Percentiles rank a stretch among this genome's conserved stretches.
These are phyloP conservation scores for Hyaloscypha hepaticicola DNA, from an alignment of 495 filamentous ascomycete species.

Conservation along the genomic window DNA sequence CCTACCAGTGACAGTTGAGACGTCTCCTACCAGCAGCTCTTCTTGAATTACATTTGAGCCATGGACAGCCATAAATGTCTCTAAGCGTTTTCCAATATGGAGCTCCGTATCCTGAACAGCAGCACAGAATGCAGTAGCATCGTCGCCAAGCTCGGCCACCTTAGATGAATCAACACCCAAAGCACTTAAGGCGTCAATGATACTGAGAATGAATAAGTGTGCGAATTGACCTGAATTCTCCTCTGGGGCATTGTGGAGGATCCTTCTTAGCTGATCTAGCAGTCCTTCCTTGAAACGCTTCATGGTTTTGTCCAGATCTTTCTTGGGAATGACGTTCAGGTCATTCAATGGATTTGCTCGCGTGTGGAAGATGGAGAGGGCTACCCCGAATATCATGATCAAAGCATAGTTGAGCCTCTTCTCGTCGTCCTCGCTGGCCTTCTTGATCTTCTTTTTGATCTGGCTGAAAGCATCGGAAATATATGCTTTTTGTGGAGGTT, in stretches of 20 bases:
- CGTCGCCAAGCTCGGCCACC: constrained; percentile 5
- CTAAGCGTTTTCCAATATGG: constrained; percentile 15
- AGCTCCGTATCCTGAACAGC: constrained; percentile 5
- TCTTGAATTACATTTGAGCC: neutral
- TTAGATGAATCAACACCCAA: constrained; percentile 9
- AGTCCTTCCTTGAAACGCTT: constrained; percentile 15
- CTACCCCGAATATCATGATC: constrained; percentile 21
- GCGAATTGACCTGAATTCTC: neutral
- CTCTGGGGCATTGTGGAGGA: constrained; percentile 12
- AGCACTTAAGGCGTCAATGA: constrained; percentile 19
- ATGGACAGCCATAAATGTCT: constrained; percentile 20
- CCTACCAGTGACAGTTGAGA: constrained; percentile 22
- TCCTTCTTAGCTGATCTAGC: constrained; percentile 13
- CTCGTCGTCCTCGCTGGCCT: constrained; percentile 25
- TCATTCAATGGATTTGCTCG: constrained; percentile 13
- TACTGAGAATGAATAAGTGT: constrained; percentile 7
- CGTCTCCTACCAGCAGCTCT: neutral
- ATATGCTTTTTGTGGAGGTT: constrained; percentile 36
- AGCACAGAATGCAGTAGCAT: constrained; percentile 6
- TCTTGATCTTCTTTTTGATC: constrained; percentile 30
- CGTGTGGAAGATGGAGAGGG: constrained; percentile 8
- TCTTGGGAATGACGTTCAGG: constrained; percentile 8
- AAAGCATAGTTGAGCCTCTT: constrained; percentile 13
- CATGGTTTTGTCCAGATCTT: constrained; percentile 1
- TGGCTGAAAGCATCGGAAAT: constrained; percentile 29